Conservation (phyloP, 257 asterid species). For the Mentha longifolia region DNA sequence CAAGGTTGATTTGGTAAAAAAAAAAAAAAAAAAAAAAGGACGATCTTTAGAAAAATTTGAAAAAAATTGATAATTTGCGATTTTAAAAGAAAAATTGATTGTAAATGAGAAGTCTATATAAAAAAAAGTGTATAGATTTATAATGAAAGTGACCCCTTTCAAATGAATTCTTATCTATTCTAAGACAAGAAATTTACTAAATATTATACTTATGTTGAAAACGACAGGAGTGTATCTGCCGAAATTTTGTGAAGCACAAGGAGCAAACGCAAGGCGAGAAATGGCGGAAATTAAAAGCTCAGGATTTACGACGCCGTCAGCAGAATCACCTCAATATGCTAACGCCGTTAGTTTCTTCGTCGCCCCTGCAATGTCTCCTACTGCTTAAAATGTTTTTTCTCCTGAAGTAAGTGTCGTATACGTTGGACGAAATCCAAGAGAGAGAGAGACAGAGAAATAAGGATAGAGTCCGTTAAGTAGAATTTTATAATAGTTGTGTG, state of each 20-base stretch:
- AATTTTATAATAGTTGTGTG: background rate
- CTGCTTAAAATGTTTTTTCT: background rate
- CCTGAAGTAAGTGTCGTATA: background rate
- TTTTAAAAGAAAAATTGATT: too few species aligned
- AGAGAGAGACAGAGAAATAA: background rate
- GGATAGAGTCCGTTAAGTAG: background rate
- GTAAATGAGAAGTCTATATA: too few species aligned
- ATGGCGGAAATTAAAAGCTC: too few species aligned
- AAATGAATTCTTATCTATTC: too few species aligned
- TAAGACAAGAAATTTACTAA: too few species aligned
- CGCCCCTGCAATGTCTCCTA: conserved; percentile 53
- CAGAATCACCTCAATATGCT: conserved; percentile 26
- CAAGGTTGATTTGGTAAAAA: too few species aligned
- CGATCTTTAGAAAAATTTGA: too few species aligned
- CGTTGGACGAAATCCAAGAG: background rate
- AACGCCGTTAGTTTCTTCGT: conserved; percentile 16
- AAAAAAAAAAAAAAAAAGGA: too few species aligned
- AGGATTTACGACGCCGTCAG: conserved; percentile 50
- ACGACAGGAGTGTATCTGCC: conserved; percentile 71
- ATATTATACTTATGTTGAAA: background rate
- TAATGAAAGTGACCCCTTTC: too few species aligned
- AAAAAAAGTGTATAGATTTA: too few species aligned
- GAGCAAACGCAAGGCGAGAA: conserved; percentile 50
- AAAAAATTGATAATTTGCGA: too few species aligned
- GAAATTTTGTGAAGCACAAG: conserved; percentile 56